Evolutionary conservation across 1,284 basidiomycete species (phyloP).

Genomic region (Anthracocystis walkeri): DNA sequence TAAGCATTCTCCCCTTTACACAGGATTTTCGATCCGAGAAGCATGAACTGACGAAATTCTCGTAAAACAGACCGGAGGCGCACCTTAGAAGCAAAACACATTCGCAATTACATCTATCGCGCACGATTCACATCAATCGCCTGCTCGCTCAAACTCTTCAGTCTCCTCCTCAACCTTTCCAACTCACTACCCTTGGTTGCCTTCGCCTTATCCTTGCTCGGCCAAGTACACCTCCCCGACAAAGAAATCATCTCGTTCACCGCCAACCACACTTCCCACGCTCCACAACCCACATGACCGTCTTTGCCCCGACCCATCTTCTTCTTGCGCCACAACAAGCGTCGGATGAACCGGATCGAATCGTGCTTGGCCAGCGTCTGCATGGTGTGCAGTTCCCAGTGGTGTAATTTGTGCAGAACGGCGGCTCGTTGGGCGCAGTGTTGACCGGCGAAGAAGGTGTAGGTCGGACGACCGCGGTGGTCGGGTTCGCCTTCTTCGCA

Average conservation of each 20-base stretch:
- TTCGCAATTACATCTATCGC: neutral
- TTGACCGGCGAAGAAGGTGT: constrained; percentile 38
- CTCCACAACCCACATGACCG: constrained; percentile 25
- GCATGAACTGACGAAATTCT: neutral
- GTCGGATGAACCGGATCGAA: constrained; percentile 21
- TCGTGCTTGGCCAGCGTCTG: constrained; percentile 41
- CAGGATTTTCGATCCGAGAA: neutral
- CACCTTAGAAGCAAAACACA: constrained; percentile 12
- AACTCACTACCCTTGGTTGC: constrained; percentile 12
- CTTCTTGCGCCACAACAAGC: constrained; percentile 21
- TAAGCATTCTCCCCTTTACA: constrained; percentile 25
- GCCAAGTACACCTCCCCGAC: constrained; percentile 11
- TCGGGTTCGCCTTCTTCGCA: constrained; percentile 17
- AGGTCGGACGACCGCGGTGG: constrained; percentile 1
- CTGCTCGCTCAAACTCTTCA: constrained; percentile 24
- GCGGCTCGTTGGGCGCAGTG: constrained; percentile 37
- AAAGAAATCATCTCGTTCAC: constrained; percentile 34
- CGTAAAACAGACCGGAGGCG: constrained; percentile 36
- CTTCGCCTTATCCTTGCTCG: neutral
- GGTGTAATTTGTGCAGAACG: constrained; percentile 42
- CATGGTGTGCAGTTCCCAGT: constrained; percentile 54
- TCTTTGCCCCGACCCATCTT: constrained; percentile 26
- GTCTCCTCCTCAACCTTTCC: constrained; percentile 26
- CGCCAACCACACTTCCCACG: constrained; percentile 31
- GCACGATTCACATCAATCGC: constrained; percentile 38